Evolutionary conservation across 257 asterid species (phyloP).

Genomic region (Forsythia viridissima): DNA sequence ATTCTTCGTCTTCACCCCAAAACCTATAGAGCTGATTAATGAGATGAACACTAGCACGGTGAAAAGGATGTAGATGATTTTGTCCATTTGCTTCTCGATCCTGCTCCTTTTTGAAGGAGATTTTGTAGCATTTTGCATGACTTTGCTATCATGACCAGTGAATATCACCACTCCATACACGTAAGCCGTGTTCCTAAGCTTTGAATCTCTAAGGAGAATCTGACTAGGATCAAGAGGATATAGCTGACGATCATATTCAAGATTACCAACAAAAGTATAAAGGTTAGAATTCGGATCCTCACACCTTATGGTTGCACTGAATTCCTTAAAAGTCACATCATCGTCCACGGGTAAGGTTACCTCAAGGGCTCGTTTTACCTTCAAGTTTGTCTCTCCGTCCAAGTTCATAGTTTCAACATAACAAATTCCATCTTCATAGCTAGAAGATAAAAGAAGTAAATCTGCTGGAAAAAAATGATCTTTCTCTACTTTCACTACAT

Average conservation of each 20-base stretch:
- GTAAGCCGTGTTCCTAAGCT: slow-evolving; percentile 82
- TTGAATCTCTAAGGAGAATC: slow-evolving; percentile 91
- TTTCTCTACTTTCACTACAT: slow-evolving; percentile 83
- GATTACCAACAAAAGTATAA: slow-evolving; percentile 82
- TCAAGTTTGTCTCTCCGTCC: slow-evolving; percentile 96
- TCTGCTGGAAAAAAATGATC: slow-evolving; percentile 93
- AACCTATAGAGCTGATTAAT: slow-evolving; percentile 72
- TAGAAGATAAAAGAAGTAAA: slow-evolving; percentile 80
- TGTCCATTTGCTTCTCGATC: slow-evolving; percentile 90
- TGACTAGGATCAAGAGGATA: slow-evolving; percentile 90
- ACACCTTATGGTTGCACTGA: slow-evolving; percentile 66
- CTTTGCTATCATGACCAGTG: slow-evolving; percentile 92
- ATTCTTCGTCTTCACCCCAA: slow-evolving; percentile 67
- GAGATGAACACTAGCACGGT: slow-evolving; percentile 72
- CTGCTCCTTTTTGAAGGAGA: slow-evolving; percentile 94
- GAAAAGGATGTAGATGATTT: slow-evolving; percentile 84
- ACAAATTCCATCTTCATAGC: slow-evolving; percentile 93
- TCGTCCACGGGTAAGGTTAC: slow-evolving; percentile 62
- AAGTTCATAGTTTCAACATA: slow-evolving; percentile 96
- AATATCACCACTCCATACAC: slow-evolving; percentile 86
- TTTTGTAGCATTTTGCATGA: slow-evolving; percentile 89
- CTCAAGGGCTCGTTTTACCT: slow-evolving; percentile 84
- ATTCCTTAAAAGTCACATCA: slow-evolving; percentile 66
- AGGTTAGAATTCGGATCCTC: slow-evolving; percentile 96
- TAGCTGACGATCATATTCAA: slow-evolving; percentile 62